Evolutionary conservation across 1,284 basidiomycete genomes (phyloP), one percentile per base, ranked within the genome.

Genomic region (Ceratobasidium sp.): DNA sequence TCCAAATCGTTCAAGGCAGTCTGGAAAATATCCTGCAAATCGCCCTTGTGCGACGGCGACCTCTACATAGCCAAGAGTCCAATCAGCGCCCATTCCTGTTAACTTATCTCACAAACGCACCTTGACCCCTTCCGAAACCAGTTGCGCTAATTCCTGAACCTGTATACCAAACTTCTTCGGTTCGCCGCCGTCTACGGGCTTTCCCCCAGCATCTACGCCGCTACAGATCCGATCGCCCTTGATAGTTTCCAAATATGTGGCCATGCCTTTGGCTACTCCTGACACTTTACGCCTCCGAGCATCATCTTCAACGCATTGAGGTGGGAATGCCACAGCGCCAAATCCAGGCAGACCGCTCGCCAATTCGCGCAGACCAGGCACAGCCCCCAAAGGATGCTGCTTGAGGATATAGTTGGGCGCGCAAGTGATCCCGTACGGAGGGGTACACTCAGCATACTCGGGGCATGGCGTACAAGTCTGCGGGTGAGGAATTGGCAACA

Each of bases 381-480:
- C 79, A 14, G 61, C 44, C 30, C 74, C 73, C 32, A 92, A 78
- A 18, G 88, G 84, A 78, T 91, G 88, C 18, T 89, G 85, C 66
- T 85, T 87, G 47, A 93, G 83, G 76, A 96, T 82, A 80, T 91
- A 95, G 32, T 93, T 92, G 38, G 84, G 86, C 61, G 90, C 89
- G 81, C 96, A 98, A 1, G 84, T 83, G 58, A 92, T 70, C 14
- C 83, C 61, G 85, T 85, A 75, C 87, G 81, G 38, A 6, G 87
- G 89, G 14, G 83, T 84, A 81, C 96, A 98, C 21, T 83, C 83
- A 1, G 90, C 96, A 80, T 95, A 92, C 59, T 87, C 84, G 13
- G 96, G 96, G 80, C 96, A 98, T 16, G 89, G 87, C 1, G 92
- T 90, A 82, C 96, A 98, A n/a, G 85, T 78, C 38, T 88, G 84